A percentile compares a stretch with the other conserved stretches of the same genome.
Evolutionary conservation across 371 early-diverging fungal genomes (phyloP).

Genomic region (Mucor ambiguus): DNA sequence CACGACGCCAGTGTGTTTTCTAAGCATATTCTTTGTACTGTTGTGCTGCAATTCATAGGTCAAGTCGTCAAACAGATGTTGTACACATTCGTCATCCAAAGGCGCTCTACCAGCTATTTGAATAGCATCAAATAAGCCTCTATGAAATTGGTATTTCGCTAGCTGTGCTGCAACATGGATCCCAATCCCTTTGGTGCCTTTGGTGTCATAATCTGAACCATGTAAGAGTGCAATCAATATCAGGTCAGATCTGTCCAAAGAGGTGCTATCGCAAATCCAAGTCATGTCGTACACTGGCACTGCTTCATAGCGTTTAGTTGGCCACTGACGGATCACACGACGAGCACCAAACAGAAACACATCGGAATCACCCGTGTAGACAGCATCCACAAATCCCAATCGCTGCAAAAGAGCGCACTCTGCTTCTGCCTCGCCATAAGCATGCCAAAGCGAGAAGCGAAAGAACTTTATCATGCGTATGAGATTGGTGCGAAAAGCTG

Average conservation of each 20-base stretch:
- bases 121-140: constrained; percentile 23
- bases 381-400: constrained; percentile 36
- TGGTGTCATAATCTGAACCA: constrained; percentile 39
- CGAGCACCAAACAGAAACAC: constrained; percentile 43
- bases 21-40: constrained; percentile 2
- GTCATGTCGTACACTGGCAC: constrained; percentile 29
- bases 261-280: constrained; percentile 26
- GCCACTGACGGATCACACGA: constrained; percentile 41
- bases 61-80: constrained; percentile 25
- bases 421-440: constrained; percentile 50
- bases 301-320: constrained; percentile 11
- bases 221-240: constrained; percentile 42
- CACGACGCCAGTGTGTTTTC: constrained; percentile 7
- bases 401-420: constrained; percentile 45
- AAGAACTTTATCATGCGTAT: constrained; percentile 27
- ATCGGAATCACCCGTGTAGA: constrained; percentile 45
- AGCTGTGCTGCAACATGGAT: constrained; percentile 32
- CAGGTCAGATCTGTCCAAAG: constrained; percentile 41
- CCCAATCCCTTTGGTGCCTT: constrained; percentile 34
- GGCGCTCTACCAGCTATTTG: background rate
- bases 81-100: constrained; percentile 18
- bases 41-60: constrained; percentile 27
- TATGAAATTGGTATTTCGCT: constrained; percentile 28
- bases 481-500: constrained; percentile 10
- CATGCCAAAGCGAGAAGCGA: constrained; percentile 35